A percentile compares a stretch with the other conserved stretches of the same genome.
Evolutionary conservation across 202 grass and related monocot genomes (phyloP).

Genomic region (Cymbopogon flexuosus): DNA sequence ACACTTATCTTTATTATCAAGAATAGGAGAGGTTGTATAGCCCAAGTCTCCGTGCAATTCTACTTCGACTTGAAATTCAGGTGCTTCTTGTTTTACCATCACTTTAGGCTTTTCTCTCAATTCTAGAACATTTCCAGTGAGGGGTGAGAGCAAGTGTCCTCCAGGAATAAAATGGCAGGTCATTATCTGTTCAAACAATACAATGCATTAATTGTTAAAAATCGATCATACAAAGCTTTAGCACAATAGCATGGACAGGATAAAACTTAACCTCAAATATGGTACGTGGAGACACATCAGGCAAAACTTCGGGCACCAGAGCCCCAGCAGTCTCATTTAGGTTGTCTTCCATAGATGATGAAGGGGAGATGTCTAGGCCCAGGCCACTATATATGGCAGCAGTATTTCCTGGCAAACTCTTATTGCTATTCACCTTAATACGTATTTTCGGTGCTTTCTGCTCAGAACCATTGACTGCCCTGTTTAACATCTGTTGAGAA

Average conservation of each 20-base stretch:
- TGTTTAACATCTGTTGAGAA: conserved; percentile 42
- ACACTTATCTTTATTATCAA: conserved; percentile 40
- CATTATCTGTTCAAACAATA: conserved; percentile 72
- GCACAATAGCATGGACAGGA: not conserved
- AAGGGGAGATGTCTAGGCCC: conserved; percentile 93
- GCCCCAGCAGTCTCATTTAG: conserved; percentile 41
- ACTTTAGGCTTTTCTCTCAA: conserved; percentile 46
- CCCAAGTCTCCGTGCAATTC: conserved; percentile 3
- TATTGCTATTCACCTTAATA: conserved; percentile 78
- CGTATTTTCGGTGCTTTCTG: conserved; percentile 72
- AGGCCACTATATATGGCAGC: conserved; percentile 82
- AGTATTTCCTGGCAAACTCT: conserved; percentile 57
- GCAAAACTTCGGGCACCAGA: conserved; percentile 40
- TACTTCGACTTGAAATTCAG: conserved; percentile 18
- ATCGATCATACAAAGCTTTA: not conserved
- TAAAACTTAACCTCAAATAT: conserved; percentile 76
- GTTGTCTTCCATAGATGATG: conserved; percentile 72
- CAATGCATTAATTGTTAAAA: conserved; percentile 21
- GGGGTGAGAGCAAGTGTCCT: conserved; percentile 69
- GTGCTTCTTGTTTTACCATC: conserved; percentile 30
- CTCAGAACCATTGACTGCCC: conserved; percentile 34
- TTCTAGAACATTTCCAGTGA: conserved; percentile 48
- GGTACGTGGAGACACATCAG: conserved; percentile 59
- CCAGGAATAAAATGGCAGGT: conserved; percentile 63
- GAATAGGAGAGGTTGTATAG: conserved; percentile 23